Evolutionary conservation across 306 rosid species (phyloP).

Genomic region (Rosa lucieae): DNA sequence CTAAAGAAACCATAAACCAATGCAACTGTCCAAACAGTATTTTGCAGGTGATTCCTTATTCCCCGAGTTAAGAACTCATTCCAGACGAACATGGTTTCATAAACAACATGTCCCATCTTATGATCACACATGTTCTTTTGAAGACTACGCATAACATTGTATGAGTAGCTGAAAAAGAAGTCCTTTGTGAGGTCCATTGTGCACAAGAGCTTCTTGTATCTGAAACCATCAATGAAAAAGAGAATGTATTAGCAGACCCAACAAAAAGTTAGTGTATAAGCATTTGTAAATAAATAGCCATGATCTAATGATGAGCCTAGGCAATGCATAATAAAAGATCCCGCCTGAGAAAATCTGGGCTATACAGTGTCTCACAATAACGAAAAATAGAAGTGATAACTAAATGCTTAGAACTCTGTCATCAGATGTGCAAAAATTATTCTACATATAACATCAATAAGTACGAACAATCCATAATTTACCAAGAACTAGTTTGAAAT

Average conservation of each 20-base stretch:
- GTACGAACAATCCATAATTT: not conserved
- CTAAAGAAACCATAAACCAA: constrained; percentile 87
- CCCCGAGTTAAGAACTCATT: constrained; percentile 93
- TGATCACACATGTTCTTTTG: constrained; percentile 77
- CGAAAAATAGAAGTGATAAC: not conserved
- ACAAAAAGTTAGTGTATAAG: not conserved
- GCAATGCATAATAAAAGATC: not conserved
- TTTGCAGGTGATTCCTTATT: constrained; percentile 73
- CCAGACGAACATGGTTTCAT: constrained; percentile 97
- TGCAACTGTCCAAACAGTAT: constrained; percentile 89
- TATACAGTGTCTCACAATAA: constrained; percentile 3
- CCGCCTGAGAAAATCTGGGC: not conserved
- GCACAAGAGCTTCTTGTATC: constrained; percentile 99
- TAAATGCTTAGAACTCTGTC: not conserved
- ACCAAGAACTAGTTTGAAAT: not conserved
- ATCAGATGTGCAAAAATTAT: not conserved
- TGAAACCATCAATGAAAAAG: constrained; percentile 56
- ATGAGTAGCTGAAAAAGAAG: constrained; percentile 98
- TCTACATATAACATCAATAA: not conserved
- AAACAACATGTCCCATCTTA: constrained; percentile 51
- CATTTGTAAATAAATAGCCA: not conserved
- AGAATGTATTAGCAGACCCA: constrained; percentile 35
- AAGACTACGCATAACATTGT: constrained; percentile 90
- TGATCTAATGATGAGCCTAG: not conserved
- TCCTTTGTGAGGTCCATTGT: constrained; percentile 97